These are phyloP conservation scores for Globomyces pollinis-pini DNA, from an alignment of 192 early-diverging fungal genomes.

Conservation along the genomic window DNA sequence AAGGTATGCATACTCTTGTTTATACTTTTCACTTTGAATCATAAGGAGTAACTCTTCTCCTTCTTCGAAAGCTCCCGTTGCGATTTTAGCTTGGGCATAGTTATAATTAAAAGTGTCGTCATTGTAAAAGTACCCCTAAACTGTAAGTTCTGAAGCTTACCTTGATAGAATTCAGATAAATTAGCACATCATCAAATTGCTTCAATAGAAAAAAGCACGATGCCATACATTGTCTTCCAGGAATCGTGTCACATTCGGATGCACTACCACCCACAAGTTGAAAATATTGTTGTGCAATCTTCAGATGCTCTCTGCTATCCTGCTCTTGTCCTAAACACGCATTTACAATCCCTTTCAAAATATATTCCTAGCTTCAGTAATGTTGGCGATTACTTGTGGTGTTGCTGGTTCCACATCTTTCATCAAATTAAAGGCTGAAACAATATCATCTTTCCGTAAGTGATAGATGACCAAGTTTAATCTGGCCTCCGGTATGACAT, in stretches of 20 bases:
- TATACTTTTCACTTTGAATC: conserved; percentile 54
- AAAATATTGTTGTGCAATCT: conserved; percentile 59
- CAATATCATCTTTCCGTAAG: conserved; percentile 48
- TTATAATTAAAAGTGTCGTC: conserved; percentile 62
- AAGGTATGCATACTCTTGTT: conserved; percentile 49
- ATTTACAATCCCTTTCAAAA: conserved; percentile 57
- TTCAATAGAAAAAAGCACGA: conserved; percentile 54
- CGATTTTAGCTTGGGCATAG: conserved; percentile 55
- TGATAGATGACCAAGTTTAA: conserved; percentile 55
- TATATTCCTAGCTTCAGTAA: too few species aligned
- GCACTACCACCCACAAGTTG: conserved; percentile 54
- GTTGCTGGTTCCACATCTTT: conserved; percentile 57
- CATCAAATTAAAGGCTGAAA: conserved; percentile 52
- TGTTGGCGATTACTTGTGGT: too few species aligned
- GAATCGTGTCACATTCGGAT: conserved; percentile 57
- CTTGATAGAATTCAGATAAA: conserved; percentile 57
- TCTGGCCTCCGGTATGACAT: conserved; percentile 54
- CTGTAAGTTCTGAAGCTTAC: too few species aligned
- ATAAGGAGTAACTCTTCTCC: conserved; percentile 49
- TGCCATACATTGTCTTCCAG: conserved; percentile 57
- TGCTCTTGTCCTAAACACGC: conserved; percentile 53
- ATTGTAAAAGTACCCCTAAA: conserved; percentile 62
- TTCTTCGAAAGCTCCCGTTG: conserved; percentile 49
- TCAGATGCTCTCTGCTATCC: conserved; percentile 54
- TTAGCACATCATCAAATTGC: conserved; percentile 59